A percentile compares a stretch with the other conserved stretches of the same genome.
phyloP scores from a whole-genome alignment of 495 filamentous ascomycete species.

The Astrocystis sublimbata region DNA sequence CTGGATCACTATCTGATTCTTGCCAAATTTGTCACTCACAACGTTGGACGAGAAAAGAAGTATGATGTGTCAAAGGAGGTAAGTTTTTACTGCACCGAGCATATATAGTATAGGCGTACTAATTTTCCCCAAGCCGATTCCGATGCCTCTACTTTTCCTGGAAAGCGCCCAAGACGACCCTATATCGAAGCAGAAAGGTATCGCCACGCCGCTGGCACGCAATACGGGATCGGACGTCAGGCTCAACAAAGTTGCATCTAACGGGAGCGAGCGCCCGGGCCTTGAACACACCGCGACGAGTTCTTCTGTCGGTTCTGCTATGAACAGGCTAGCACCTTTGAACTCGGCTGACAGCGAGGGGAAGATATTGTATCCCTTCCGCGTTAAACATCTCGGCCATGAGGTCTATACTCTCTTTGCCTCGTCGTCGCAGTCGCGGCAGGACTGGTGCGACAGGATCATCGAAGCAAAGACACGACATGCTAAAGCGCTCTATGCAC shows the following conservation, averaged over 20 bases:
- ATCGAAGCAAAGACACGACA: constrained; percentile 91
- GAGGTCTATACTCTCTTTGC: constrained; percentile 89
- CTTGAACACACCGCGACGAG: constrained; percentile 67
- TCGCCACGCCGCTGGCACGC: constrained; percentile 64
- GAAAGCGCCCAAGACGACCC: constrained; percentile 91
- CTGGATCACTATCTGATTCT: constrained; percentile 97
- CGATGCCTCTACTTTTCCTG: constrained; percentile 91
- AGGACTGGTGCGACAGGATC: constrained; percentile 92
- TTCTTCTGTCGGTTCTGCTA: constrained; percentile 48
- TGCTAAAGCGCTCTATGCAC: constrained; percentile 80
- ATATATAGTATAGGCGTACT: not conserved
- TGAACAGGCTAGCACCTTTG: constrained; percentile 49
- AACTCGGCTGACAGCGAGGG: constrained; percentile 61
- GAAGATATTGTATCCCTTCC: constrained; percentile 89
- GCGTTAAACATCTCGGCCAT: constrained; percentile 93
- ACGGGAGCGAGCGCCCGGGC: constrained; percentile 54
- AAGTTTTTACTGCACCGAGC: constrained; percentile 33
- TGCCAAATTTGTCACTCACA: constrained; percentile 75
- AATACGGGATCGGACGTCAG: constrained; percentile 51
- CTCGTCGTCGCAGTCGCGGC: constrained; percentile 65
- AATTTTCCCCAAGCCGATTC: constrained; percentile 67
- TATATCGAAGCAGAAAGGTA: constrained; percentile 80
- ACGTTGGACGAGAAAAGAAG: constrained; percentile 73
- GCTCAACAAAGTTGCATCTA: constrained; percentile 52
- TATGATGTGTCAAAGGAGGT: constrained; percentile 94